Base-by-base conservation (phyloP, 2,329 filamentous ascomycete genomes). In the Xylariales sp. region DNA sequence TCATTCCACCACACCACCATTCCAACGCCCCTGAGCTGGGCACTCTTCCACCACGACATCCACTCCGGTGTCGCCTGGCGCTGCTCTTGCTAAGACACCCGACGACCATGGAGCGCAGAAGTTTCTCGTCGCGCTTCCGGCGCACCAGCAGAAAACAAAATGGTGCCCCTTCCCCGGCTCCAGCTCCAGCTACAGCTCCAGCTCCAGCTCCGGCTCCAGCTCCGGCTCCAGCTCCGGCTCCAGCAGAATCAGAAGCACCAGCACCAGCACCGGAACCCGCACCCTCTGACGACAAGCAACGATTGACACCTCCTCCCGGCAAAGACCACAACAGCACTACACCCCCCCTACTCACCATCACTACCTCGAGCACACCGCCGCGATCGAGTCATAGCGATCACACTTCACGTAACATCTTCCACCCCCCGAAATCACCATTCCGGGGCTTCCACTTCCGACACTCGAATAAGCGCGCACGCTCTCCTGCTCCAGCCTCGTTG, bases 381-480 rank as follows among this genome's bases (percentile, higher is more conserved):
- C 40, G 48, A 3, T 53, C 54, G 19, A 54, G 48, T 31, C 47
- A 55, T 34, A 45, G 47, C 40, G 40, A 37, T 15, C n/a, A n/a
- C n/a, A n/a, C n/a, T n/a, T n/a, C n/a, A n/a, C 39, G 25, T 11
- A 49, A 43, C 36, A 38, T 40, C 5, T 36, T 54, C 25, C 46
- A 43, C 15, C 42, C 48, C 12, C 44, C 51, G 24, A 59, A 53
- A 44, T 60, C 58, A 2, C 57, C 70, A 29, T 71, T 75, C 38
- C 65, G 67, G 29, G 63, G 60, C 46, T 61, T 74, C 43, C 64
- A 69, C 38, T 60, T 74, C 39, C 65, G 67, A 40, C 59, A 63
- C 40, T 63, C 68, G 18, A 60, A 65, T 40, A 75, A 75, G 58
- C 69, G 72, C 53, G 68, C 68, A 43, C 64, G 66, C 38, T 73